Base-by-base conservation (phyloP, 2,329 filamentous ascomycete species). In the Stenocarpella maydis region DNA sequence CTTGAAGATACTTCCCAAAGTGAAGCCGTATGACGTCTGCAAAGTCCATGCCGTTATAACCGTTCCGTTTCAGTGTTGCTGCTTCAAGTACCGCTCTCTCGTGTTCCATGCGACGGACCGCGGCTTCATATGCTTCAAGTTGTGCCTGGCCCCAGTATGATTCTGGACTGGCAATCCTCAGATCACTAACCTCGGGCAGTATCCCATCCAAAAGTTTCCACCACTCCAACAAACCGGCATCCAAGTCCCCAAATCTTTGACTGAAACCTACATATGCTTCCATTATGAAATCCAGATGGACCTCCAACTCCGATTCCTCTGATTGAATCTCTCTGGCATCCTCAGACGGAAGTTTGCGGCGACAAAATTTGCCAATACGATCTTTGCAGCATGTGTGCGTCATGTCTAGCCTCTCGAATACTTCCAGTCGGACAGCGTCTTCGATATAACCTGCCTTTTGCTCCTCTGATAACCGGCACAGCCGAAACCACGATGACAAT, bases 351-450 rank as follows among this genome's bases (percentile, higher is more conserved):
- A 9, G 12, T 19, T n/a, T n/a, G n/a, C 8, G 7, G 15, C 3
- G 14, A 4, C 4, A 28, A 9, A 8, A 8, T 31, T 8, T 31
- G 31, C 4, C 8, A 8, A 8, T 31, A 31, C 8, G 31, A 4
- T 4, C 8, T 4, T 31, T 15, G n/a, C 26, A 53, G 26, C 49
- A 53, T 2, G 26, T 53, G 12, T 53, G 49, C 17, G 26, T 53
- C 49, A 53, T 53, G 14, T 26, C 49, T 14, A 53, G 26, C 26
- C 49, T 21, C 19, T 41, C 12, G 17, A 21, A 28, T 0, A 64
- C 26, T 49, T 28, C 41, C 28, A 47, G 17, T 4, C 43, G 58
- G n/a, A 65, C 43, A n/a, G 45, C 61, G 45, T 65, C 49, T 50
- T 52, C n/a, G 3, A 31, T n/a, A 8, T 50, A 39, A 15, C 19